Evolutionary conservation across 805 yeast species (phyloP).

Genomic region (Kodamaea fukazawae): DNA sequence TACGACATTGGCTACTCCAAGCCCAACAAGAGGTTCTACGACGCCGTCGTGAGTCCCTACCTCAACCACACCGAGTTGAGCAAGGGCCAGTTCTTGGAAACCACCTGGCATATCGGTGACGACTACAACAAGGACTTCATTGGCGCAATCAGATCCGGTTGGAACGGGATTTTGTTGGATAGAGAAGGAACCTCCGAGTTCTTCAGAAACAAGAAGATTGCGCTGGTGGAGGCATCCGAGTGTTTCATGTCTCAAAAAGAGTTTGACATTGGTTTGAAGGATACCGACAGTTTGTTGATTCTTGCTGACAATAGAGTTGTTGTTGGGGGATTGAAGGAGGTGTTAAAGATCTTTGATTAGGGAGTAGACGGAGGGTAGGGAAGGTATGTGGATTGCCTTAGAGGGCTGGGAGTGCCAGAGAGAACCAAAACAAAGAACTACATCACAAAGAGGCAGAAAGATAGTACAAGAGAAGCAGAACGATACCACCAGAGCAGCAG

Average conservation of each 20-base stretch:
- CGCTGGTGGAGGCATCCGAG: conserved; percentile 6
- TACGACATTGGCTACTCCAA: conserved; percentile 56
- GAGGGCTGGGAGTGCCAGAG: too few relatives aligned
- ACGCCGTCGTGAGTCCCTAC: conserved; percentile 27
- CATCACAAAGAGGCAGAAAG: too few relatives aligned
- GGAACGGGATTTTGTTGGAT: conserved; percentile 59
- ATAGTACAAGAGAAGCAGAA: too few relatives aligned
- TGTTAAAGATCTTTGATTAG: conserved; percentile 17
- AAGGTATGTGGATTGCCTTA: neutral
- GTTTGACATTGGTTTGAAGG: conserved; percentile 8
- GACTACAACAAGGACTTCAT: conserved; percentile 51
- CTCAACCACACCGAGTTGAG: conserved; percentile 14
- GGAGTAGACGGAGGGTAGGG: neutral
- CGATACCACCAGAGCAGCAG: too few relatives aligned
- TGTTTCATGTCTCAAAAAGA: conserved; percentile 11
- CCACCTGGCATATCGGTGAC: conserved; percentile 70
- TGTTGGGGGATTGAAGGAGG: conserved; percentile 19
- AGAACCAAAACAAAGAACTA: too few relatives aligned
- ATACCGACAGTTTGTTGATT: conserved; percentile 19
- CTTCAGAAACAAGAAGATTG: conserved; percentile 9
- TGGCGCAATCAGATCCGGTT: conserved; percentile 54
- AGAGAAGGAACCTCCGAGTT: conserved; percentile 28
- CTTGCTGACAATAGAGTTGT: conserved; percentile 36
- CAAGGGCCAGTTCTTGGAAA: conserved; percentile 16
- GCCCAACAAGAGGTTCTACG: conserved; percentile 51